phyloP scores from a whole-genome alignment of 768 basidiomycete genomes.

The Boletellus ananas region DNA sequence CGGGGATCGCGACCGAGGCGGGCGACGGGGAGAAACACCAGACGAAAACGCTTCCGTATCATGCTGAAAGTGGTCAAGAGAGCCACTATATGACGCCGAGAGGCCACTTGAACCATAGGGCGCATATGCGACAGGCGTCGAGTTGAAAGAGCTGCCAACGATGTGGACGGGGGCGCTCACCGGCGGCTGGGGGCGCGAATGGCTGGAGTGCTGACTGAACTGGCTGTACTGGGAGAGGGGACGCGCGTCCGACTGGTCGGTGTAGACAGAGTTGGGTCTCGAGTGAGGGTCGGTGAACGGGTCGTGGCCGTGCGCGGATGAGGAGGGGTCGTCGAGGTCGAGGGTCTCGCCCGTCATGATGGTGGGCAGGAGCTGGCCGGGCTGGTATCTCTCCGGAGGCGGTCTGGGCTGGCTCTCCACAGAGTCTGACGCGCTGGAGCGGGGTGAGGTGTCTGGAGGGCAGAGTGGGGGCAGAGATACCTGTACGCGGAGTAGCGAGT shows the following conservation, averaged over 20 bases:
- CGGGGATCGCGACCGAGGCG: conserved; percentile 69
- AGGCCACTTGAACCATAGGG: conserved; percentile 20
- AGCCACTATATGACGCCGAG: conserved; percentile 31
- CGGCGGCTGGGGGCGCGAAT: conserved; percentile 26
- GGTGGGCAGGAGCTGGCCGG: conserved; percentile 57
- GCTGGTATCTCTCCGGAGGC: conserved; percentile 46
- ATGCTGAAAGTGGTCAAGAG: conserved; percentile 56
- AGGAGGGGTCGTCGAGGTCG: conserved; percentile 40
- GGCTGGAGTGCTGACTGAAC: conserved; percentile 35
- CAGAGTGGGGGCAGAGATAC: not conserved
- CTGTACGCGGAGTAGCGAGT: conserved; percentile 2
- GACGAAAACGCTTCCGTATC: conserved; percentile 71
- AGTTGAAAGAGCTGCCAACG: conserved; percentile 23
- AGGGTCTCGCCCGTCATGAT: conserved; percentile 66
- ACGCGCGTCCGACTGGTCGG: conserved; percentile 26
- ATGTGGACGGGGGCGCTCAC: conserved; percentile 9
- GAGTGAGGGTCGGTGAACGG: conserved; percentile 28
- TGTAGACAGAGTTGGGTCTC: conserved; percentile 23
- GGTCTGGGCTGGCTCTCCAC: conserved; percentile 6
- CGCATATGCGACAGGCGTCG: conserved; percentile 10
- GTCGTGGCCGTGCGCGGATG: conserved; percentile 30
- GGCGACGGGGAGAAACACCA: conserved; percentile 48
- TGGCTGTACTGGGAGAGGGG: conserved; percentile 36
- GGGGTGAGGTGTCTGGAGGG: not conserved
- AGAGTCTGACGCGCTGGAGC: conserved; percentile 8